Base-by-base conservation (phyloP, 768 basidiomycete genomes). In the Obba rivulosa region DNA sequence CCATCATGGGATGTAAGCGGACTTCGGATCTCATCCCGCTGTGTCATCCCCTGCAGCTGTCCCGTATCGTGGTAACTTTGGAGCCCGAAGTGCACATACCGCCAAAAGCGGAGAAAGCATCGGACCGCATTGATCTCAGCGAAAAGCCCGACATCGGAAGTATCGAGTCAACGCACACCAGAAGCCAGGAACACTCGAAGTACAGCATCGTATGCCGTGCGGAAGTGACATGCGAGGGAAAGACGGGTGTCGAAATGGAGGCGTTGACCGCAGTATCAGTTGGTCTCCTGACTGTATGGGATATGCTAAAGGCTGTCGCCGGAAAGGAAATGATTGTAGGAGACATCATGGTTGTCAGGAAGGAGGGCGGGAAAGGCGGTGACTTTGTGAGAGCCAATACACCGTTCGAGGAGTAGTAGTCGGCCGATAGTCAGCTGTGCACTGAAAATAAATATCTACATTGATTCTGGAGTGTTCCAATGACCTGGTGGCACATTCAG, bases 241-340 rank as follows among this genome's bases (percentile, higher is more conserved):
- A 82, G 63, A 91, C 91, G 13, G 87, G 92, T 4, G 88, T 92
- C 17, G 90, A 92, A 70, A 92, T 97, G 87, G 94, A 96, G 67
- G 92, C 92, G 20, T 63, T 94, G 48, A 88, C 84, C n/a, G 85
- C 84, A 20, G 92, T 90, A 8, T 82, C 82, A 1, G 71, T 87
- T 24, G 83, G 83, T 4, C 72, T 89, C 25, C 69, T 94, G 46
- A 90, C 89, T 1, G 81, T 93, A 13, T 95, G 91, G 87, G 91
- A 92, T 61, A 93, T 95, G 92, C 75, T 93, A 24, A 93, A 94
- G 67, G 85, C 86, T 4, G 83, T 91, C 2, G 90, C 87, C 1
- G 92, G 90, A n/a, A 77, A 78, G 61, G 86, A 89, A 49, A 92
- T 95, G 88, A 68, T 78, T 50, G 88, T 96, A 31, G 72, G 79